Percentiles rank a stretch among this genome's conserved stretches.
Evolutionary conservation across 169 alveolate species (phyloP).

Genomic region (Plasmodium knowlesi): DNA sequence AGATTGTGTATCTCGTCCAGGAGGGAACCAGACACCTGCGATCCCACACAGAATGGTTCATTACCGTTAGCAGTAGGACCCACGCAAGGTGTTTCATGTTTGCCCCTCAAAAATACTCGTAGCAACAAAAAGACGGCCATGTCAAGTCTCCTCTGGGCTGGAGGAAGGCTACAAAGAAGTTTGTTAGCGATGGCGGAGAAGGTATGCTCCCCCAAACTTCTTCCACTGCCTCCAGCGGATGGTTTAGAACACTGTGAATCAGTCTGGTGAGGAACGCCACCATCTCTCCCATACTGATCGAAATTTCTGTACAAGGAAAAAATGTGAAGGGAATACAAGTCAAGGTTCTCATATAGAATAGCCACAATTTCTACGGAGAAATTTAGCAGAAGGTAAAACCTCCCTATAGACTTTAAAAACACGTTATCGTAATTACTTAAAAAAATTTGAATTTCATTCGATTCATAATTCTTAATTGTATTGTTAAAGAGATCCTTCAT

Average conservation of each 20-base stretch:
- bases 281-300: background rate
- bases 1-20: background rate
- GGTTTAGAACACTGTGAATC: background rate
- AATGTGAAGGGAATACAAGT: conserved; percentile 38
- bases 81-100: background rate
- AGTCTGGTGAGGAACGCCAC: background rate
- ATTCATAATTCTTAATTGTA: conserved; percentile 17
- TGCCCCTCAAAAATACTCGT: background rate
- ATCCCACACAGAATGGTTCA: background rate
- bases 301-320: conserved; percentile 23
- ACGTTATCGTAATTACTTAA: conserved; percentile 52
- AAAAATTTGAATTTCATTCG: conserved; percentile 39
- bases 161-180: background rate
- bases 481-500: conserved; percentile 51
- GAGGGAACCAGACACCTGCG: background rate
- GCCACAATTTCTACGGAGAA: conserved; percentile 50
- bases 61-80: background rate
- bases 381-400: conserved; percentile 48
- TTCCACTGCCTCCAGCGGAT: background rate
- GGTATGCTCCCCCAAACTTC: background rate
- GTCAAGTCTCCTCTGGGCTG: background rate
- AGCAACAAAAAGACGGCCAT: conserved; percentile 18
- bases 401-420: conserved; percentile 43
- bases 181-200: background rate
- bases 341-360: conserved; percentile 30